Evolutionary conservation across 306 rosid species (phyloP).

Genomic region (Medicago arabica): DNA sequence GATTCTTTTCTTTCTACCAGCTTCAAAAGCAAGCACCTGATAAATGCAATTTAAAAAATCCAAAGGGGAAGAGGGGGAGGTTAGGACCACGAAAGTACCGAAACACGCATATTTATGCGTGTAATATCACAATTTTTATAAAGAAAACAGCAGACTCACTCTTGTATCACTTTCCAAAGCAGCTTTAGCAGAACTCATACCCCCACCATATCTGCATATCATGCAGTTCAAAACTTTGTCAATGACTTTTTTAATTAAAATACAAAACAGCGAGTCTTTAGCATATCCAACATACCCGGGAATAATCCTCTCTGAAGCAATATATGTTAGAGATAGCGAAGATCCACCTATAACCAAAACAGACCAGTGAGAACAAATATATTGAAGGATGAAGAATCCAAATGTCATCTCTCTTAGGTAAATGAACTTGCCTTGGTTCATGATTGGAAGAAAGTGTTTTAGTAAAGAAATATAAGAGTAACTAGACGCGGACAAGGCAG

Average conservation of each 20-base stretch:
- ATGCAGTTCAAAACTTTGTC: slow-evolving; percentile 25
- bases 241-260: background rate
- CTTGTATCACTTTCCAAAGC: slow-evolving; percentile 95
- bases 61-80: background rate
- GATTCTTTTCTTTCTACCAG: slow-evolving; percentile 82
- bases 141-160: slow-evolving; percentile 50
- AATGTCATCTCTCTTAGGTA: background rate
- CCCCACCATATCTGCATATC: slow-evolving; percentile 85
- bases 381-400: slow-evolving; percentile 12
- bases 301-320: slow-evolving; percentile 95
- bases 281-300: slow-evolving; percentile 70
- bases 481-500: slow-evolving; percentile 95
- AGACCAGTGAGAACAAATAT: slow-evolving; percentile 2
- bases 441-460: slow-evolving; percentile 87
- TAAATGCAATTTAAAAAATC: background rate
- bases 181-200: slow-evolving; percentile 99
- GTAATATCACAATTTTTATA: background rate
- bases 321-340: slow-evolving; percentile 89
- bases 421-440: slow-evolving; percentile 71
- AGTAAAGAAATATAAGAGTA: slow-evolving; percentile 91
- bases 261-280: background rate
- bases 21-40: slow-evolving; percentile 99
- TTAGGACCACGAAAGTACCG: background rate
- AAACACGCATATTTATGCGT: background rate
- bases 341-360: slow-evolving; percentile 73